Percentiles rank a stretch among this genome's conserved stretches.
Conservation (phyloP, 1,284 basidiomycete species). For the Boletellus deceptivus region DNA sequence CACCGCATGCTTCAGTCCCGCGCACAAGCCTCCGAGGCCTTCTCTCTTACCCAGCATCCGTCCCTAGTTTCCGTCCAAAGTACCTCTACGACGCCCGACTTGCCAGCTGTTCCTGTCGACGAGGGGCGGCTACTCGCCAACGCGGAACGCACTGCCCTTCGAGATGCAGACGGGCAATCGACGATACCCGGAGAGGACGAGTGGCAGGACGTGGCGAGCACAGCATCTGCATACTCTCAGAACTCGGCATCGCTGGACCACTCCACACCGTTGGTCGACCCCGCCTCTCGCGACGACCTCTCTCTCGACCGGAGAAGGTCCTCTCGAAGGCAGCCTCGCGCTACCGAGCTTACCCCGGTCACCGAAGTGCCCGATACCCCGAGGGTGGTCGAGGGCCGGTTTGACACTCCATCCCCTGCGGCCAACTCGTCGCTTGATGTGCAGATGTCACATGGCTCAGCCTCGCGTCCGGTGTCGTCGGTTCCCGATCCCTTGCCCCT, state of each 20-base stretch:
- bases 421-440: conserved; percentile 13
- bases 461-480: conserved; percentile 10
- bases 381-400: neutral
- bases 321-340: conserved; percentile 10
- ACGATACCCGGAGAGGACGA: neutral
- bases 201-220: conserved; percentile 1
- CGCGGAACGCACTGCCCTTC: conserved; percentile 13
- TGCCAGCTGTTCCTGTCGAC: conserved; percentile 2
- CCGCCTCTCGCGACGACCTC: neutral
- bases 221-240: conserved; percentile 24
- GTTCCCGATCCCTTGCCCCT: conserved; percentile 16
- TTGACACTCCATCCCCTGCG: conserved; percentile 4
- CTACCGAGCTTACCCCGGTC: conserved; percentile 16
- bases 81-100: conserved; percentile 7
- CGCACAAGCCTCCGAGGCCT: conserved; percentile 19
- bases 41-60: neutral
- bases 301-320: conserved; percentile 8
- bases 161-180: conserved; percentile 8
- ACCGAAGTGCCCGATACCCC: conserved; percentile 20
- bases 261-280: neutral
- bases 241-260: conserved; percentile 24
- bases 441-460: conserved; percentile 12
- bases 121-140: conserved; percentile 16
- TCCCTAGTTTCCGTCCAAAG: conserved; percentile 2
- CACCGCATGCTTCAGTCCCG: conserved; percentile 26